A percentile compares a stretch with the other conserved stretches of the same genome.
These are phyloP conservation scores for Trametes cinnabarina DNA, from an alignment of 768 basidiomycete genomes.

Conservation along the genomic window DNA sequence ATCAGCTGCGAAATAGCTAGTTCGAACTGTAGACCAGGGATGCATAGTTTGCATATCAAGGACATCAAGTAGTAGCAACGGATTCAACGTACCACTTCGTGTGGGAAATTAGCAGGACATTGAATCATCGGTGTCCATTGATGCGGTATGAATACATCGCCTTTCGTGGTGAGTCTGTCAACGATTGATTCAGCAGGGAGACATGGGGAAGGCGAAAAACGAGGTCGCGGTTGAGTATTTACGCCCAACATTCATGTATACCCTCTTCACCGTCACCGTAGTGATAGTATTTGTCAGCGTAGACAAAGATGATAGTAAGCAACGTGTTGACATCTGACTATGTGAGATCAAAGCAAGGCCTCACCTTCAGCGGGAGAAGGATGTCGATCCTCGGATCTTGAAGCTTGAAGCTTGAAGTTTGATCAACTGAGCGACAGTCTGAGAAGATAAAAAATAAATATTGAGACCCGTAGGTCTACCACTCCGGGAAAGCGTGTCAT, in stretches of 20 bases:
- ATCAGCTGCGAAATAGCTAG: constrained; percentile 67
- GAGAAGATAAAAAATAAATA: constrained; percentile 33
- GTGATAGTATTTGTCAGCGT: no score
- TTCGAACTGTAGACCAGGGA: constrained; percentile 61
- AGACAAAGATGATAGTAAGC: no score
- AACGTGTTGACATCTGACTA: no score
- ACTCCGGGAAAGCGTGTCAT: constrained; percentile 99
- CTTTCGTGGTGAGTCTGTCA: background rate
- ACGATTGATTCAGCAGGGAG: background rate
- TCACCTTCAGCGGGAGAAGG: no score
- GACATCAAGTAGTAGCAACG: no score
- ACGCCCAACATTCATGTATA: no score
- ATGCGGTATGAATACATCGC: background rate
- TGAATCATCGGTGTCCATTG: constrained; percentile 32
- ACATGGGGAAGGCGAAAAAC: constrained; percentile 12
- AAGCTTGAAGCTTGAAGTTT: no score
- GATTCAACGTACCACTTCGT: constrained; percentile 29
- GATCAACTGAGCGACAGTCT: no score
- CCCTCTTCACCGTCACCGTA: no score
- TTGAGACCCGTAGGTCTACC: constrained; percentile 55
- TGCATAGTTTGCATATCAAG: background rate
- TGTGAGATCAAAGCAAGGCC: no score
- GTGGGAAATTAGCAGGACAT: constrained; percentile 33
- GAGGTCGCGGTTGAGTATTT: no score
- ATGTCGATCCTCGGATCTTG: no score